A percentile compares a stretch with the other conserved stretches of the same genome.
Conservation (phyloP, 208 protist genomes). For the Trypanosoma scelopori region DNA sequence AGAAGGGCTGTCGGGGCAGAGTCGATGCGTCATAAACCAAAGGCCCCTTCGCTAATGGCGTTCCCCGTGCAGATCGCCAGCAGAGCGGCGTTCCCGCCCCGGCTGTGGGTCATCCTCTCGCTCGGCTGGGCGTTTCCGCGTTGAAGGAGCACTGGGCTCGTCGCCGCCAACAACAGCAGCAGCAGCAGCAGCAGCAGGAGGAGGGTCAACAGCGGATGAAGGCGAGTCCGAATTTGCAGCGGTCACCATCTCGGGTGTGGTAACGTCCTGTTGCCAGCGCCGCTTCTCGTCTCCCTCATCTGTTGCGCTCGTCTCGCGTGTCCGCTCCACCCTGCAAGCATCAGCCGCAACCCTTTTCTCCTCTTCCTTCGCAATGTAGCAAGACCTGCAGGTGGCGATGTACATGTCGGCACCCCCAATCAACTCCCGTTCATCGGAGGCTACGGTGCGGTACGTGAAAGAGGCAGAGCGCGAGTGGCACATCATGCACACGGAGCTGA, state of each 20-base stretch:
- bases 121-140: no score
- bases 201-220: background rate
- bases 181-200: background rate
- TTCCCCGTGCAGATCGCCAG: no score
- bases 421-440: conserved; percentile 67
- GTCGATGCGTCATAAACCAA: no score
- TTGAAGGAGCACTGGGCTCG: no score
- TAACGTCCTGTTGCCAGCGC: background rate
- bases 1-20: no score
- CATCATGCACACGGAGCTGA: conserved; percentile 91
- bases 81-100: no score
- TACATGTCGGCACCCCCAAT: conserved; percentile 95
- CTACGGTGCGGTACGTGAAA: conserved; percentile 86
- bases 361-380: conserved; percentile 46
- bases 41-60: no score
- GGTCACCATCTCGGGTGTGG: background rate
- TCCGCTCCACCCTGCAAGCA: background rate
- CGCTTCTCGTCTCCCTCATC: background rate
- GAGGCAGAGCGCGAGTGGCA: conserved; percentile 76
- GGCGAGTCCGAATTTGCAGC: background rate
- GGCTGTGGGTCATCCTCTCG: no score
- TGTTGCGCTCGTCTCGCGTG: background rate
- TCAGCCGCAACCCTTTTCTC: background rate
- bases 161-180: no score
- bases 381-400: conserved; percentile 89